Base-by-base conservation (phyloP, 148 eudicot species). In the Chenopodium quinoa region DNA sequence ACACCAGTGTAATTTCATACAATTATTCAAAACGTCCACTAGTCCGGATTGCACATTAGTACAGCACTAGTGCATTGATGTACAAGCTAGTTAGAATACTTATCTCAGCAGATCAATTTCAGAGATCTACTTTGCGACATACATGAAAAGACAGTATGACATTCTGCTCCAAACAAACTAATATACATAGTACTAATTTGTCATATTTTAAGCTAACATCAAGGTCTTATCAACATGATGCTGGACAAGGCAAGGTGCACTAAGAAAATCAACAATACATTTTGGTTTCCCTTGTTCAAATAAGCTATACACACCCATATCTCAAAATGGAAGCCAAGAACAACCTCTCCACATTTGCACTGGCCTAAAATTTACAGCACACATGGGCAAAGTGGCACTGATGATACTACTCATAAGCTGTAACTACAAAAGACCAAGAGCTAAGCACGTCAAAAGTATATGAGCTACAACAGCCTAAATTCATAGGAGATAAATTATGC, bases 21-120 rank as follows among this genome's bases (percentile, higher is more conserved):
- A 46, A 13, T 25, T 11, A 75, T 48, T 25, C 23, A 52, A 64
- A 25, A 20, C 31, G 5, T 19, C 0, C 32, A 11, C 34, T 13
- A 72, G 16, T 71, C 70, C 23, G 12, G 82, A 47, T 34, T 63
- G 75, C 37, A 50, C 58, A 23, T 56, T 72, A 72, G n/a, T 25
- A 10, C 69, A 60, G 56, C 34, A 63, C 78, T 29, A 32, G 37
- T 71, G 74, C 46, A 9, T 4, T 44, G 7, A 71, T 14, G 11
- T 2, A 47, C n/a, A 20, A 7, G 10, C 4, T 9, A 19, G 20
- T 56, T 56, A 19, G 62, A 22, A 46, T 0, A 7, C 17, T 22
- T 6, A 9, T 40, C 27, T 37, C 56, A 72, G 54, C 16, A 44
- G 46, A 9, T 44, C 13, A 50, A 3, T 50, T 50, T 50, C 54